Base-by-base conservation (phyloP, 1,139 yeast genomes). In the Eremothecium cymbalariae region DNA sequence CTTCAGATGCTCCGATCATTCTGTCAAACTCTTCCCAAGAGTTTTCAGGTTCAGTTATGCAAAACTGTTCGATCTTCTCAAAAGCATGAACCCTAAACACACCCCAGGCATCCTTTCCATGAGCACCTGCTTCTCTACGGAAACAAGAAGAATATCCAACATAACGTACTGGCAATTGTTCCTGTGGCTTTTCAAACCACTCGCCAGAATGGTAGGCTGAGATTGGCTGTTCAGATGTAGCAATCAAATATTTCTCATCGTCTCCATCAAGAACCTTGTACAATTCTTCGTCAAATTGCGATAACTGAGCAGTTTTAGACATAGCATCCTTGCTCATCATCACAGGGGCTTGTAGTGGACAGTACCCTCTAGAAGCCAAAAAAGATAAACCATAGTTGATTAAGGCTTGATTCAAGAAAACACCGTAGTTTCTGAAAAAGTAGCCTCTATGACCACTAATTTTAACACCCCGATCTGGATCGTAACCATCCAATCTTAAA, bases 31-130 rank as follows among this genome's bases (percentile, higher is more conserved):
- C 97, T 43, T 73, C 77, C 98, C 97, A 90, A 5, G 97, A 88
- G 59, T 88, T 85, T 61, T 88, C 98, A 40, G 98, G 98, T 68
- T 90, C 98, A 40, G 97, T 80, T 53, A 90, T 64, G 48, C 83
- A 82, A 59, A 88, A 90, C 66, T 93, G 98, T 68, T 90, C 99
- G 55, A 90, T 85, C 68, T 90, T 90, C 67, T 93, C 98, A 57
- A 90, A 90, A 39, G 94, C 94, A 60, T 90, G 99, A 40, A 90
- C 98, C 66, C 99, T 80, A 77, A 90, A 90, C 50, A 93, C 88
- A 65, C 99, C 98, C 98, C 99, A 93, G 31, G 99, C 98, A 59
- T 90, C 99, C 65, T 90, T 90, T 63, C 99, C 99, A 58, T 90
- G 97, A 45, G 95, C 80, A 49, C 99, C 99, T 41, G 99, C 98